phyloP scores from a whole-genome alignment of 2,329 filamentous ascomycete genomes.

The Cephalotrichum gorgonifer region DNA sequence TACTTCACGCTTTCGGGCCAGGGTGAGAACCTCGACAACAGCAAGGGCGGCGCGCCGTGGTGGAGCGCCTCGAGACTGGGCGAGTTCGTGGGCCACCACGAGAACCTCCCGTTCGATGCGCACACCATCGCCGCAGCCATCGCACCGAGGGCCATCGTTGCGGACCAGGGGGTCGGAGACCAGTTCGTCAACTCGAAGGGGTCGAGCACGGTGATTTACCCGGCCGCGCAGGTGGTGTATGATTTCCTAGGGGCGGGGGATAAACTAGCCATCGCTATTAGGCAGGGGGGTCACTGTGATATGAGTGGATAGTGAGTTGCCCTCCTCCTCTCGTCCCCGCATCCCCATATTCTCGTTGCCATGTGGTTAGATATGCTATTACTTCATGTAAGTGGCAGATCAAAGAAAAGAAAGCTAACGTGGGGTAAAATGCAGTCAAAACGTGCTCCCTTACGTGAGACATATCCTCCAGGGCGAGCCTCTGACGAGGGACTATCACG shows the following conservation, averaged over 20 bases:
- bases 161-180: conserved; percentile 43
- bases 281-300: conserved; percentile 36
- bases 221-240: conserved; percentile 22
- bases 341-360: not conserved
- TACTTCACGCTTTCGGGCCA: conserved; percentile 21
- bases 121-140: conserved; percentile 48
- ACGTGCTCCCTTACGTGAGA: conserved; percentile 35
- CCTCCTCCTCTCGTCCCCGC: not conserved
- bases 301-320: conserved; percentile 33
- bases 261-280: conserved; percentile 35
- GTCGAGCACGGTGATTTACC: conserved; percentile 38
- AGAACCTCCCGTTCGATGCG: conserved; percentile 44
- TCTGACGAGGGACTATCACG: conserved; percentile 33
- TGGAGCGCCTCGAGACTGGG: conserved; percentile 43
- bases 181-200: conserved; percentile 37
- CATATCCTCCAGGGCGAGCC: conserved; percentile 34
- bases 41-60: conserved; percentile 40
- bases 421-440: not conserved
- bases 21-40: conserved; percentile 36
- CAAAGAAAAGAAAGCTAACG: not conserved
- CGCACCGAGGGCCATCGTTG: conserved; percentile 43
- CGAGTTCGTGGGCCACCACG: conserved; percentile 44
- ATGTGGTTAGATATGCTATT: no score
- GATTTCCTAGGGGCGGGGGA: conserved; percentile 41
- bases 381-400: no score